phyloP scores from a whole-genome alignment of 192 early-diverging fungal species.

The Rhizoclosmatium sp. region DNA sequence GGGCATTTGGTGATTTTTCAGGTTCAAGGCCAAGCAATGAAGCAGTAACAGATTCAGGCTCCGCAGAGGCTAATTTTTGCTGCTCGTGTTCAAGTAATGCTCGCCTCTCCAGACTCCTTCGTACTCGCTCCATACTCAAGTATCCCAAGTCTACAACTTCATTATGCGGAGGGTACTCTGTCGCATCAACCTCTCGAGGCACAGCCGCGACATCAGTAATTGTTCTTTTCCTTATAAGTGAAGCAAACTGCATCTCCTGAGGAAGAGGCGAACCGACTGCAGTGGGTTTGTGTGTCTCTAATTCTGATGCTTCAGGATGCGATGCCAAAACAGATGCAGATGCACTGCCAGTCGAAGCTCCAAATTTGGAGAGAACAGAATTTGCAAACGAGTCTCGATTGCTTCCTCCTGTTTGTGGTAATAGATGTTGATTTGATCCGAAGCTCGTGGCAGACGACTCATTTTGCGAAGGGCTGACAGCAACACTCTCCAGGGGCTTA shows the following conservation, averaged over 20 bases:
- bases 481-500: background rate
- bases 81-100: background rate
- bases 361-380: too few species aligned
- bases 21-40: background rate
- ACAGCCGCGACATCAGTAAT: background rate
- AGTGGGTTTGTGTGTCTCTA: too few species aligned
- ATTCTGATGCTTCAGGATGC: too few species aligned
- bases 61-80: background rate
- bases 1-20: too few species aligned
- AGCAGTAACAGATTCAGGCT: background rate
- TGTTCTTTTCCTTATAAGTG: background rate
- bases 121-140: background rate
- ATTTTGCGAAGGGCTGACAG: background rate
- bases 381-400: too few species aligned
- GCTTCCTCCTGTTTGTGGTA: background rate
- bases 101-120: background rate
- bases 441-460: background rate
- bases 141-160: background rate
- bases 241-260: background rate
- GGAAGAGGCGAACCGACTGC: too few species aligned
- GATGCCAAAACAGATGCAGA: too few species aligned
- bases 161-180: background rate
- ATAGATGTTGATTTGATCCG: background rate
- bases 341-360: too few species aligned
- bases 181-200: background rate